Percentiles rank a stretch among this genome's conserved stretches.
Evolutionary conservation across 1,284 basidiomycete genomes (phyloP).

Genomic region (Malassezia slooffiae): DNA sequence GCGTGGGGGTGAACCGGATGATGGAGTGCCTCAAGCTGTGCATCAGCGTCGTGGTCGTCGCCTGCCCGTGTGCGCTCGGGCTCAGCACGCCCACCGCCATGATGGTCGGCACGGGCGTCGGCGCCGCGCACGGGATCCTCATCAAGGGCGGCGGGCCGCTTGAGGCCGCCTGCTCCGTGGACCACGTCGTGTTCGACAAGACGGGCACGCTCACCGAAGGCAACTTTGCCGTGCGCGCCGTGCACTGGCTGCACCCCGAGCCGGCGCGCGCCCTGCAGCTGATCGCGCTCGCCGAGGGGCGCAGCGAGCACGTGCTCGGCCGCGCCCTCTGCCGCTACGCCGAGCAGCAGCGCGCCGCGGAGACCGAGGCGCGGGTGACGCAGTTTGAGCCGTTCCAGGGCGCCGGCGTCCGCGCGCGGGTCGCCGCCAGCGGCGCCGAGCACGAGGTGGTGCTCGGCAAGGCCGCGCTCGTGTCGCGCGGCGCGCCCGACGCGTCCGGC

Average conservation of each 20-base stretch:
- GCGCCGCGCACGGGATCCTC: slow-evolving; percentile 89
- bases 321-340: slow-evolving; percentile 73
- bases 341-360: slow-evolving; percentile 43
- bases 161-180: slow-evolving; percentile 75
- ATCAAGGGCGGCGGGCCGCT: slow-evolving; percentile 94
- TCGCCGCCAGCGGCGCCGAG: slow-evolving; percentile 6
- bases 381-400: slow-evolving; percentile 79
- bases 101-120: slow-evolving; percentile 98
- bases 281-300: slow-evolving; percentile 72
- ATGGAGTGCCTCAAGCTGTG: slow-evolving; percentile 92
- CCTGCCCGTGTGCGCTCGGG: slow-evolving; percentile 93
- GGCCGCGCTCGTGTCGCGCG: slow-evolving; percentile 14
- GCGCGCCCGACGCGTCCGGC: too few species aligned
- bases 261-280: slow-evolving; percentile 42
- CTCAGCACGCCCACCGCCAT: slow-evolving; percentile 94
- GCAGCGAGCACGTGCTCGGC: slow-evolving; percentile 90
- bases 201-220: slow-evolving; percentile 93
- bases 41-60: slow-evolving; percentile 94
- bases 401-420: slow-evolving; percentile 58
- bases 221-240: slow-evolving; percentile 1
- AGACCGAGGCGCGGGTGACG: slow-evolving; percentile 24
- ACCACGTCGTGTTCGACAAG: slow-evolving; percentile 82
- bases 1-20: slow-evolving; percentile 69
- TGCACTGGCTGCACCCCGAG: background rate
- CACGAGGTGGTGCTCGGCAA: slow-evolving; percentile 34